Evolutionary conservation across 208 protist genomes (phyloP).

Genomic region (Crithidia sp.): DNA sequence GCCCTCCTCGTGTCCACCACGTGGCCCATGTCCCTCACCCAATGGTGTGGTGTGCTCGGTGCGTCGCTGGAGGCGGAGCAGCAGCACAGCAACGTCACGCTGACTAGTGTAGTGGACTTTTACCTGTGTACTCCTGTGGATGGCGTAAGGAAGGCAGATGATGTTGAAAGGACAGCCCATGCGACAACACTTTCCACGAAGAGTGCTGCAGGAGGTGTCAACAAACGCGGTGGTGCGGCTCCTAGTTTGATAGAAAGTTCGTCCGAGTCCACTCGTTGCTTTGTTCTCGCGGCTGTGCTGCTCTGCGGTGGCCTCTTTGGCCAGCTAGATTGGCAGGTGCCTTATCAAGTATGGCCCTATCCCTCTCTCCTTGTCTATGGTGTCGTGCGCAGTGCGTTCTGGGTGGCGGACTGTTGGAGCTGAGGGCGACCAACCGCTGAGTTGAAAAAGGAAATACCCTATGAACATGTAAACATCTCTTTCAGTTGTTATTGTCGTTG

Average conservation of each 20-base stretch:
- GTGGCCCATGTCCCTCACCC: constrained; percentile 21
- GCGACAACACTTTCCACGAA: too few relatives aligned
- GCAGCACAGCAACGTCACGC: background rate
- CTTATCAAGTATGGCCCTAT: constrained; percentile 63
- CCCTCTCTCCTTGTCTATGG: constrained; percentile 42
- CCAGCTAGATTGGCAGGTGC: constrained; percentile 56
- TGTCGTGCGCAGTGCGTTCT: constrained; percentile 3
- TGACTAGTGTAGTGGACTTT: constrained; percentile 17
- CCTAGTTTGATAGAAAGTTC: background rate
- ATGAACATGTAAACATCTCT: too few relatives aligned
- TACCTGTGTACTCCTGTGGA: constrained; percentile 3
- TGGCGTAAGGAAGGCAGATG: background rate
- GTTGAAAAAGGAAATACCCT: too few relatives aligned
- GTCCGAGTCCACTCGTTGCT: constrained; percentile 10
- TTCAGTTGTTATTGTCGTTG: too few relatives aligned
- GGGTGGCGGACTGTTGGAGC: background rate
- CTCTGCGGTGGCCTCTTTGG: constrained; percentile 47
- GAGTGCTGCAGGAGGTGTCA: too few relatives aligned
- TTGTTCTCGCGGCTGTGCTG: constrained; percentile 39
- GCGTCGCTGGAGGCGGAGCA: constrained; percentile 12
- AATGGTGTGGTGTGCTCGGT: constrained; percentile 9
- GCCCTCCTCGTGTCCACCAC: constrained; percentile 22
- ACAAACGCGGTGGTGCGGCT: too few relatives aligned
- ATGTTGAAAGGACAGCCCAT: background rate
- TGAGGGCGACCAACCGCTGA: too few relatives aligned